These are phyloP conservation scores for Mayamaea pseudoterrestris DNA, from an alignment of 108 stramenopile species.

Conservation along the genomic window DNA sequence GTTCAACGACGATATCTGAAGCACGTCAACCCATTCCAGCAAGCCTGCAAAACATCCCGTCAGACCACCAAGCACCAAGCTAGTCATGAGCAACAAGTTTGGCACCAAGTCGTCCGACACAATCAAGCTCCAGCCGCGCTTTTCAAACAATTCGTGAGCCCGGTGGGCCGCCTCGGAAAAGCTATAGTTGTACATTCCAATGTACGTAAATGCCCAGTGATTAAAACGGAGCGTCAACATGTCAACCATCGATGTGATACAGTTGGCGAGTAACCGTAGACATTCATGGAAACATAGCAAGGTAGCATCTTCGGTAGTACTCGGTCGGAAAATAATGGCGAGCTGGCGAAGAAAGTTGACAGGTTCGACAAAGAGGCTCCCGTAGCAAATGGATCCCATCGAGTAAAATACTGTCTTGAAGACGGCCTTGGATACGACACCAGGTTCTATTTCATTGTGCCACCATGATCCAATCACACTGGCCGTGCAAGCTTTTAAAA, in stretches of 20 bases:
- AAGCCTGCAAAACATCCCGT: constrained; percentile 56
- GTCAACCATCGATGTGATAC: constrained; percentile 53
- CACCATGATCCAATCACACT: constrained; percentile 88
- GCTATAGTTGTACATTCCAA: constrained; percentile 81
- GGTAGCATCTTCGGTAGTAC: constrained; percentile 33
- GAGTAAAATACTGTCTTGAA: constrained; percentile 37
- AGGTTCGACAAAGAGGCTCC: constrained; percentile 76
- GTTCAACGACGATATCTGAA: constrained; percentile 29
- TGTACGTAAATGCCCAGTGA: constrained; percentile 76
- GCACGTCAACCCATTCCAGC: constrained; percentile 33
- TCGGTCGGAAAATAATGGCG: constrained; percentile 51
- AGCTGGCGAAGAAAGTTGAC: constrained; percentile 60
- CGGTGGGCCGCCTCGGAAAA: constrained; percentile 56
- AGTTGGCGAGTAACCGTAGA: constrained; percentile 43
- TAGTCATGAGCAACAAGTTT: constrained; percentile 59
- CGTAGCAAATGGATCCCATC: constrained; percentile 85
- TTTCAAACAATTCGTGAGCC: constrained; percentile 66
- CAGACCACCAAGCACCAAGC: constrained; percentile 61
- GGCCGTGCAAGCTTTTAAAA: constrained; percentile 76
- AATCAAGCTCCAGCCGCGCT: constrained; percentile 77
- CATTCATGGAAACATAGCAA: constrained; percentile 70
- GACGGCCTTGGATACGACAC: not conserved
- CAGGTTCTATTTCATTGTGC: constrained; percentile 28
- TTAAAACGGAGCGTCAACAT: constrained; percentile 50
- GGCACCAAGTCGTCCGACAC: constrained; percentile 79